Percentiles rank a stretch among this genome's conserved stretches.
Evolutionary conservation across 2,329 filamentous ascomycete genomes (phyloP).

Genomic region (Arthrobotrys pseudoclavata): DNA sequence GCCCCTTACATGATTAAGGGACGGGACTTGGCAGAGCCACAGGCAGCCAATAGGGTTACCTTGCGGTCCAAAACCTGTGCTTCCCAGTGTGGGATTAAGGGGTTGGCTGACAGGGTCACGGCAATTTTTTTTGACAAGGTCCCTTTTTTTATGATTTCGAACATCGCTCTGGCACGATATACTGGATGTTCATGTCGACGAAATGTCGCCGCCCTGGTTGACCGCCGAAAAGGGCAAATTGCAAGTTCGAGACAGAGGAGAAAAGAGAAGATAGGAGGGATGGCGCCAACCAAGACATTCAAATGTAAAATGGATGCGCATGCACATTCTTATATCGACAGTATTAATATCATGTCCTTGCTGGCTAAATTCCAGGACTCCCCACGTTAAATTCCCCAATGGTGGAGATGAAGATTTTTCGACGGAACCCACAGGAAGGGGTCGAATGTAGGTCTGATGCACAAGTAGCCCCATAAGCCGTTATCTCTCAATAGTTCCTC

Average conservation of each 20-base stretch:
- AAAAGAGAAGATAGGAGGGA: slow-evolving; percentile 4
- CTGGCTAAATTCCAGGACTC: slow-evolving; percentile 59
- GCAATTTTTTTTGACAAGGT: slow-evolving; percentile 42
- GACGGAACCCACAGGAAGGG: slow-evolving; percentile 47
- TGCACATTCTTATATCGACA: slow-evolving; percentile 43
- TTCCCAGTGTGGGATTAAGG: slow-evolving; percentile 52
- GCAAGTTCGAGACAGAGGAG: slow-evolving; percentile 29
- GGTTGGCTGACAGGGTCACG: slow-evolving; percentile 36
- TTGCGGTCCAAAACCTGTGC: slow-evolving; percentile 42
- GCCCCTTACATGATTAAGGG: slow-evolving; percentile 60
- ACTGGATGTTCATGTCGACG: slow-evolving; percentile 28
- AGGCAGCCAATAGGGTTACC: slow-evolving; percentile 37
- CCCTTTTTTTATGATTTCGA: slow-evolving; percentile 15
- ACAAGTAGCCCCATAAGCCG: slow-evolving; percentile 41
- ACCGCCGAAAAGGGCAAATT: slow-evolving; percentile 45
- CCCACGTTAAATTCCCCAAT: slow-evolving; percentile 53
- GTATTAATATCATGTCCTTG: slow-evolving; percentile 30
- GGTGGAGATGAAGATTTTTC: slow-evolving; percentile 56
- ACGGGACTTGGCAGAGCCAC: slow-evolving; percentile 38
- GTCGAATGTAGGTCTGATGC: slow-evolving; percentile 54
- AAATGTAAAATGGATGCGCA: slow-evolving; percentile 49
- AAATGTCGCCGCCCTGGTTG: slow-evolving; percentile 32
- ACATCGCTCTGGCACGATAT: slow-evolving; percentile 34
- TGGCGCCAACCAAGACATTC: slow-evolving; percentile 37
- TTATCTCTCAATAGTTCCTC: slow-evolving; percentile 59